Conservation (phyloP, 768 basidiomycete genomes). For the Pleurotus ostreatus region DNA sequence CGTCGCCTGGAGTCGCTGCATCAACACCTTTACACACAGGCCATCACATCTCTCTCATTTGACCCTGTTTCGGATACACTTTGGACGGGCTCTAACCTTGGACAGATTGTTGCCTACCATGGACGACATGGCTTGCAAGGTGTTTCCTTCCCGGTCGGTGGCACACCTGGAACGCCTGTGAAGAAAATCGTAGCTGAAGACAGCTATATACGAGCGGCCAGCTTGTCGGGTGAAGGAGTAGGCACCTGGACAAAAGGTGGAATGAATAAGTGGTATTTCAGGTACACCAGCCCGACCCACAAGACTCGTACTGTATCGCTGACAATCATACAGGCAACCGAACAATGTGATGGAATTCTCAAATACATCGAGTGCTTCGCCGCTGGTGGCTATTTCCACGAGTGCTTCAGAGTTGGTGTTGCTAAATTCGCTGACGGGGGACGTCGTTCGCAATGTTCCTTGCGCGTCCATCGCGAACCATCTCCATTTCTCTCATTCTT, state of each 20-base stretch:
- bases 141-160: constrained; percentile 71
- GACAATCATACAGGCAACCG: not conserved
- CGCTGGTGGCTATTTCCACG: constrained; percentile 57
- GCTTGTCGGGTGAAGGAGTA: constrained; percentile 56
- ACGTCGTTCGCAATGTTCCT: constrained; percentile 50
- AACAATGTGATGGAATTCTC: constrained; percentile 39
- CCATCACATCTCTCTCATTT: constrained; percentile 77
- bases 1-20: constrained; percentile 29
- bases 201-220: constrained; percentile 67
- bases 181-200: constrained; percentile 77
- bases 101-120: constrained; percentile 67
- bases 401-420: constrained; percentile 58
- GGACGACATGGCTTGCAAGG: constrained; percentile 60
- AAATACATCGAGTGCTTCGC: constrained; percentile 47
- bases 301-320: not conserved
- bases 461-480: constrained; percentile 60
- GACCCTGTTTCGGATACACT: constrained; percentile 89
- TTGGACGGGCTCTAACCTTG: constrained; percentile 78
- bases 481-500: constrained; percentile 61
- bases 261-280: constrained; percentile 77
- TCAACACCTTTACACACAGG: constrained; percentile 33
- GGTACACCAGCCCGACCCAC: constrained; percentile 36
- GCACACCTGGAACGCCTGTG: constrained; percentile 47
- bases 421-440: constrained; percentile 73
- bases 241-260: constrained; percentile 86